Evolutionary conservation across 768 basidiomycete species (phyloP), one percentile per base, ranked within the genome.

Genomic region (Hemileccinum impolitum): DNA sequence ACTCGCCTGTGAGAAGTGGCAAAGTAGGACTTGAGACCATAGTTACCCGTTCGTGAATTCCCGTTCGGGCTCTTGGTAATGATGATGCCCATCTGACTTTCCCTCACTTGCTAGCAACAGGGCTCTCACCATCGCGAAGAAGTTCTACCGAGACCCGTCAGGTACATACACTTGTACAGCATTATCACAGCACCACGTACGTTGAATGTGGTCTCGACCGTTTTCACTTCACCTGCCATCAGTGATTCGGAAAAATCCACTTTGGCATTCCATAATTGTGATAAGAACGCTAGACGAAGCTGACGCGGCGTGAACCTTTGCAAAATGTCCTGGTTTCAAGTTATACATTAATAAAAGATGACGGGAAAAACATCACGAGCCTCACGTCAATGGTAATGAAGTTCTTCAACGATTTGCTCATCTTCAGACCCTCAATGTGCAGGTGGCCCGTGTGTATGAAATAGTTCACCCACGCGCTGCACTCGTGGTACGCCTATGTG

Each of bases 371-470:
- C n/a, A 26, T 19, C 25, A n/a, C 11, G 14, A 8, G 35, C 61
- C 85, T 66, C 61, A 90, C 89, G 59, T 90, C 85, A 49, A 99
- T 96, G 7, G 96, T 97, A 60, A 98, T 96, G 65, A 98, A 99
- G 64, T 99, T 99, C 69, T 99, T 99, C 54, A 99, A 71, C 10
- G 92, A 94, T 71, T 99, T 99, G 73, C 90, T 94, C 96, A 99
- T 99, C 70, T 99, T 99, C 50, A 96, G 74, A 9, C 96, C 96
- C 66, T 96, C 93, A 58, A 99, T 98, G 67, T 98, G 94, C 30
- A 99, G 73, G 73, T 99, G 96, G 11, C 96, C 96, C 0, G 95
- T 98, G 69, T 99, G 96, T 42, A 98, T 73, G 74, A 99, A 99
- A 68, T 98, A 99, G 65, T 96, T 97, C 57, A 98, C 94, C 96